Evolutionary conservation across 164 flowering plant genomes (phyloP).

Genomic region (Berberis thunbergii): DNA sequence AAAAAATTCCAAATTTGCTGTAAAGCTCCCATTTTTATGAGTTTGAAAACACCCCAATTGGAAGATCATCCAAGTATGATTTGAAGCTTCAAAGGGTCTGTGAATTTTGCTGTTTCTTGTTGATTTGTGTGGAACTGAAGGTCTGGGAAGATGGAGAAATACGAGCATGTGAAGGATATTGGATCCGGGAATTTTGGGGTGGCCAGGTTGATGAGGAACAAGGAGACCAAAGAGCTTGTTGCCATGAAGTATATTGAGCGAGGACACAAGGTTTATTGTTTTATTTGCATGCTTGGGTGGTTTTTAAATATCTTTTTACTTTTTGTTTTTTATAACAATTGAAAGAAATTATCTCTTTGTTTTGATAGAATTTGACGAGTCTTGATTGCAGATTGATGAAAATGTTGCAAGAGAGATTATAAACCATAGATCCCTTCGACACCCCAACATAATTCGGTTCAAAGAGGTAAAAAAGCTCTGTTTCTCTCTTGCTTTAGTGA

Average conservation of each 20-base stretch:
- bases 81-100: too few species aligned
- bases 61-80: too few species aligned
- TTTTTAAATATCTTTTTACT: not conserved
- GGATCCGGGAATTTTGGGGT: constrained; percentile 75
- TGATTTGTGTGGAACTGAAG: too few species aligned
- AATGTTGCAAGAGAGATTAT: constrained; percentile 77
- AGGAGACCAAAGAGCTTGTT: constrained; percentile 52
- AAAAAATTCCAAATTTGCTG: too few species aligned
- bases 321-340: not conserved
- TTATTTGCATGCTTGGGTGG: not conserved
- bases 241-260: constrained; percentile 73
- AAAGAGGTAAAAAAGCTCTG: constrained; percentile 45
- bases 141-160: constrained; percentile 44
- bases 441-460: constrained; percentile 66
- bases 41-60: too few species aligned
- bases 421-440: constrained; percentile 74
- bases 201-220: constrained; percentile 66
- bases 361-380: not conserved
- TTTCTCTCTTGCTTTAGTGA: not conserved
- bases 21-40: too few species aligned
- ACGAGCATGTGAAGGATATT: constrained; percentile 56
- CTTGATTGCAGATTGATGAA: constrained; percentile 58
- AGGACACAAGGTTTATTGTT: constrained; percentile 42
- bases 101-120: too few species aligned
- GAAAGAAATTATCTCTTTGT: not conserved